Conservation (phyloP, 108 stramenopile species). For the Epipyxis sp. region DNA sequence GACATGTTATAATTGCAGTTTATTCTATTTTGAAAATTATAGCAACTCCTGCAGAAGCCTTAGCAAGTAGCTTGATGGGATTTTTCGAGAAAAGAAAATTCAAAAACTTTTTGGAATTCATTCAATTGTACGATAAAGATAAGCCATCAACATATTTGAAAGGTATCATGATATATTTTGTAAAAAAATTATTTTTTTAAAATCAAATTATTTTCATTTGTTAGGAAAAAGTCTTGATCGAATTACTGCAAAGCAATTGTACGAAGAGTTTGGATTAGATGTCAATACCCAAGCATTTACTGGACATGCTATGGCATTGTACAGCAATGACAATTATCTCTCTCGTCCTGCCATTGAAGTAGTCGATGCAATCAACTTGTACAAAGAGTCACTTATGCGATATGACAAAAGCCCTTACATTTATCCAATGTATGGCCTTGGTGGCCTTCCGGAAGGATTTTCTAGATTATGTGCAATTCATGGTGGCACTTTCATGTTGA, state of each 20-base stretch:
- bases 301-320: constrained; percentile 96
- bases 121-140: constrained; percentile 72
- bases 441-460: constrained; percentile 96
- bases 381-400: constrained; percentile 81
- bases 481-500: constrained; percentile 98
- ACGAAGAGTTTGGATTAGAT: constrained; percentile 81
- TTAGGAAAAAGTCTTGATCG: constrained; percentile 25
- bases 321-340: constrained; percentile 86
- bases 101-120: constrained; percentile 88
- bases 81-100: constrained; percentile 96
- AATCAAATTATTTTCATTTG: no score
- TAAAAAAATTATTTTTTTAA: no score
- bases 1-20: neutral
- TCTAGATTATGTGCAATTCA: constrained; percentile 96
- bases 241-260: constrained; percentile 92
- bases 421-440: constrained; percentile 96
- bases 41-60: constrained; percentile 84
- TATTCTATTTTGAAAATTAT: constrained; percentile 49
- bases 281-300: constrained; percentile 95
- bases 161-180: no score
- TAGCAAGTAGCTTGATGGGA: constrained; percentile 84
- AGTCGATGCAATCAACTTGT: constrained; percentile 81
- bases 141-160: constrained; percentile 26
- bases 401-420: constrained; percentile 96
- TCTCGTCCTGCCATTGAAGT: constrained; percentile 79